These are phyloP conservation scores for Microcera coccophila DNA, from an alignment of 2,329 filamentous ascomycete species.

Conservation along the genomic window DNA sequence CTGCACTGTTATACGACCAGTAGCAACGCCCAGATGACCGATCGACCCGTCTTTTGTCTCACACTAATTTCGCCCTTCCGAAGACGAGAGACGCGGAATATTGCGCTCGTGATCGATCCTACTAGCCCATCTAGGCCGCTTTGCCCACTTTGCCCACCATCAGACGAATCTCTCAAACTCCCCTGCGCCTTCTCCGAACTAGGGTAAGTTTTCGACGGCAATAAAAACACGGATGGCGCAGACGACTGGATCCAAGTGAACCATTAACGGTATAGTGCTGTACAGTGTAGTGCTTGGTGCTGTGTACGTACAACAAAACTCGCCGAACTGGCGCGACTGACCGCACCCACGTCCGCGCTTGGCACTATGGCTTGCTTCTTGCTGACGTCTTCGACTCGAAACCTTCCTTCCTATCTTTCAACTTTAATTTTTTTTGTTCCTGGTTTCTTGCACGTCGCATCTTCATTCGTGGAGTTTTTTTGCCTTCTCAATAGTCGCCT, in stretches of 20 bases:
- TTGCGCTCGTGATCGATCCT: background rate
- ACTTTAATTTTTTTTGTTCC: background rate
- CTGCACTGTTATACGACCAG: too few relatives aligned
- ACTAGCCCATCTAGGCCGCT: background rate
- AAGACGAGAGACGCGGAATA: background rate
- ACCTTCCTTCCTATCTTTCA: background rate
- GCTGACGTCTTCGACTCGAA: background rate
- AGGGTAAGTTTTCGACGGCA: background rate
- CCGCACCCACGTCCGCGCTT: too few relatives aligned
- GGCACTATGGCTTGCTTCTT: background rate
- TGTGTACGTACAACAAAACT: too few relatives aligned
- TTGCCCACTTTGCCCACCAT: background rate
- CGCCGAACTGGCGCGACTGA: background rate
- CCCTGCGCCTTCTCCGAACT: background rate
- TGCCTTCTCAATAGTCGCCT: background rate
- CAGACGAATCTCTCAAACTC: background rate
- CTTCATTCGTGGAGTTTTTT: background rate
- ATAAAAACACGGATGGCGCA: conserved; percentile 1
- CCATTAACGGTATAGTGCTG: background rate
- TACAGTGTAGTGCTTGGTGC: background rate
- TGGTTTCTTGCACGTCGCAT: background rate
- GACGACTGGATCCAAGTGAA: conserved; percentile 1
- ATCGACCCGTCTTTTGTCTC: too few relatives aligned
- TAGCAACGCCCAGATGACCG: too few relatives aligned
- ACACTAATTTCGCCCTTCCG: too few relatives aligned